Evolutionary conservation across 768 basidiomycete genomes (phyloP).

Genomic region (Crepidotus variabilis): DNA sequence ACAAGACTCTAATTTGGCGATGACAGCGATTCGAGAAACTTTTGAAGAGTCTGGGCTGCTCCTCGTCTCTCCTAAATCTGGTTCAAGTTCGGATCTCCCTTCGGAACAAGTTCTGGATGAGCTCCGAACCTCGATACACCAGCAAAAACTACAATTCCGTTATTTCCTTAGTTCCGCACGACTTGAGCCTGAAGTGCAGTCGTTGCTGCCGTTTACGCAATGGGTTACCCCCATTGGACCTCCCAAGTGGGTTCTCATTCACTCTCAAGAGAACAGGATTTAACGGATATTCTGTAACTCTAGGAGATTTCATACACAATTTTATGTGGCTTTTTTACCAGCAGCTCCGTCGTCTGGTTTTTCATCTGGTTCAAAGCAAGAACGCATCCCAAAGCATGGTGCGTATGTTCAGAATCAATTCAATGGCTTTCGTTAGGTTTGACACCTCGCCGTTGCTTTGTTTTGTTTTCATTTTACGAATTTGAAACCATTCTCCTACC

Average conservation of each 20-base stretch:
- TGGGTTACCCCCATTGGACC: slow-evolving; percentile 66
- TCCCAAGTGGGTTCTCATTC: slow-evolving; percentile 40
- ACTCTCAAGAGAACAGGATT: not conserved
- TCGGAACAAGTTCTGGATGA: slow-evolving; percentile 42
- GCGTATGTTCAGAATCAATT: not conserved
- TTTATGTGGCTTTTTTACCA: slow-evolving; percentile 63
- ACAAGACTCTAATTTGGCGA: slow-evolving; percentile 52
- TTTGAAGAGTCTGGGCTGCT: slow-evolving; percentile 75
- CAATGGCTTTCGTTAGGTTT: not conserved
- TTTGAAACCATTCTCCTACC: not conserved
- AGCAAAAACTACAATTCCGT: slow-evolving; percentile 44
- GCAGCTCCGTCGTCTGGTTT: slow-evolving; percentile 40
- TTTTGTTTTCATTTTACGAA: not conserved
- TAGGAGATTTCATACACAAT: slow-evolving; percentile 71
- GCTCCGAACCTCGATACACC: slow-evolving; percentile 54
- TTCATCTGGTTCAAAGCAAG: slow-evolving; percentile 50
- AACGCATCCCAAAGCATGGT: slow-evolving; percentile 60
- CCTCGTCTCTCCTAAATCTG: slow-evolving; percentile 39
- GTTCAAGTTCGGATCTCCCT: slow-evolving; percentile 13
- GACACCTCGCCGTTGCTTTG: not conserved
- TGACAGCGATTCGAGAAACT: slow-evolving; percentile 72
- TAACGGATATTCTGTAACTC: slow-evolving; percentile 5
- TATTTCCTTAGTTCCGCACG: slow-evolving; percentile 45
- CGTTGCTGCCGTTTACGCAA: slow-evolving; percentile 65
- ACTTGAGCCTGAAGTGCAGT: slow-evolving; percentile 39